Conservation (phyloP, 192 early-diverging fungal genomes). For the Gigaspora rosea region DNA sequence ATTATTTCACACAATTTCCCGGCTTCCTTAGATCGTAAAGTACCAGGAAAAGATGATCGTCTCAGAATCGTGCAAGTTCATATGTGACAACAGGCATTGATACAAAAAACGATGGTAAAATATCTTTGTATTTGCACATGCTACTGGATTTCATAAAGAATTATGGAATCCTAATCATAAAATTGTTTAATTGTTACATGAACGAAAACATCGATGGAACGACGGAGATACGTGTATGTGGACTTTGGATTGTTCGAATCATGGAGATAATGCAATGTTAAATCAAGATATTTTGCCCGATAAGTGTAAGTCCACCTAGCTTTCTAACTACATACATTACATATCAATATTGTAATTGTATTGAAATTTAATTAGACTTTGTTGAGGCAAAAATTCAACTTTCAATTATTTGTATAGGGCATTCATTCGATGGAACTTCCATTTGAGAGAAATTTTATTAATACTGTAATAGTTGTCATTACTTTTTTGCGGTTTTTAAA, state of each 20-base stretch:
- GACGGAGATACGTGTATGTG: conserved; percentile 47
- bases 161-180: conserved; percentile 56
- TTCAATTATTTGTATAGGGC: conserved; percentile 57
- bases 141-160: conserved; percentile 64
- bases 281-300: conserved; percentile 46
- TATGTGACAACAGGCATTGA: no score
- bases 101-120: background rate
- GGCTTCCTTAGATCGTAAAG: no score
- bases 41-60: no score
- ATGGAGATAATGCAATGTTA: conserved; percentile 57
- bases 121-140: conserved; percentile 55
- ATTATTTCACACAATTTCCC: no score
- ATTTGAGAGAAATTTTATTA: conserved; percentile 33
- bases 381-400: conserved; percentile 41
- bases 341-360: no score
- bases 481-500: conserved; percentile 24
- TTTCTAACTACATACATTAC: no score
- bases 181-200: conserved; percentile 28
- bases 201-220: conserved; percentile 23
- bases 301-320: conserved; percentile 35
- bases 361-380: no score
- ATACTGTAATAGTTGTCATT: conserved; percentile 8
- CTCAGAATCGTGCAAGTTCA: no score
- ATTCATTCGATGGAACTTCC: conserved; percentile 51
- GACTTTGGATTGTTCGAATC: conserved; percentile 56